A percentile compares a stretch with the other conserved stretches of the same genome.
Evolutionary conservation across 495 filamentous ascomycete species (phyloP).

Genomic region (Hypomontagnella submonticulosa): DNA sequence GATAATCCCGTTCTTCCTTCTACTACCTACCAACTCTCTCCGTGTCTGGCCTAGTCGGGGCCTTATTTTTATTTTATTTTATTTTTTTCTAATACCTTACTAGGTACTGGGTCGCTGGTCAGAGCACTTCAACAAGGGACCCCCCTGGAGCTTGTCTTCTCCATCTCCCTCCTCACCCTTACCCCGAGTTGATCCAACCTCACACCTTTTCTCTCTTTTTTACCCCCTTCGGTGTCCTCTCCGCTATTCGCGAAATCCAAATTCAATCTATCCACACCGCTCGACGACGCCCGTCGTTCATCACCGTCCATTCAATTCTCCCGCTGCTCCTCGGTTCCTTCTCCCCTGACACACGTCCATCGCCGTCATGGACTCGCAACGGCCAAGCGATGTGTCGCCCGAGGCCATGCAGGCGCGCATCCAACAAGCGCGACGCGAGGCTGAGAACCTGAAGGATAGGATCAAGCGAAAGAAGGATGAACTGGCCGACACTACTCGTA

Average conservation of each 20-base stretch:
- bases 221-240: constrained; percentile 47
- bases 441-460: constrained; percentile 95
- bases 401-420: constrained; percentile 80
- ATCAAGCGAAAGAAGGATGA: constrained; percentile 99
- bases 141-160: constrained; percentile 41
- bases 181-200: constrained; percentile 52
- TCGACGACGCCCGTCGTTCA: constrained; percentile 39
- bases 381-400: constrained; percentile 67
- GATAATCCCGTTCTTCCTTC: background rate
- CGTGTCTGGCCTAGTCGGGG: too few species aligned
- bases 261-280: constrained; percentile 40
- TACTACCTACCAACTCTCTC: too few species aligned
- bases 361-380: constrained; percentile 59
- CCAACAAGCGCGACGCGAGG: constrained; percentile 95
- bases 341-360: constrained; percentile 45
- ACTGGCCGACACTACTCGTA: constrained; percentile 95
- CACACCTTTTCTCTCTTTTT: constrained; percentile 49
- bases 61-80: constrained; percentile 7
- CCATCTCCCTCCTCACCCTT: constrained; percentile 45
- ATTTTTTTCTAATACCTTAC: constrained; percentile 5
- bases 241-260: constrained; percentile 42
- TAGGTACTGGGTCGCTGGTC: constrained; percentile 34
- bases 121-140: constrained; percentile 37
- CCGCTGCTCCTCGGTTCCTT: constrained; percentile 38
- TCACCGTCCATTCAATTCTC: constrained; percentile 41